Conservation (phyloP, 176 grass and related monocot species). For the Panicum miliaceum region DNA sequence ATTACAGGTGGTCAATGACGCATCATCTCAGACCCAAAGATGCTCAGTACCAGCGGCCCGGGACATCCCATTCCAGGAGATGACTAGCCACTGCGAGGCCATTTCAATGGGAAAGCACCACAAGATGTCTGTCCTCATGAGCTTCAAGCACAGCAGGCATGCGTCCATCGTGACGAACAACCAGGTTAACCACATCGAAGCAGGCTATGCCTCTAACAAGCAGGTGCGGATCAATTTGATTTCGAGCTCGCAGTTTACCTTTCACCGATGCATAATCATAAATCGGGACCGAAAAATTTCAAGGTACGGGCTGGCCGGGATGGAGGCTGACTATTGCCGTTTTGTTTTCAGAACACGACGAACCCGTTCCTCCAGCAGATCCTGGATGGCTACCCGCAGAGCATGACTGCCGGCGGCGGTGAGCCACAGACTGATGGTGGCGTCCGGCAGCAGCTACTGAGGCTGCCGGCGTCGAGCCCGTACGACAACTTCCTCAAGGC, state of each 20-base stretch:
- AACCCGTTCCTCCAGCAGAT: constrained; percentile 65
- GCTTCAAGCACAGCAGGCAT: constrained; percentile 41
- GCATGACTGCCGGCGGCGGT: background rate
- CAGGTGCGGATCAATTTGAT: background rate
- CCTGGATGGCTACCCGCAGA: constrained; percentile 35
- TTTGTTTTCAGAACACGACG: constrained; percentile 53
- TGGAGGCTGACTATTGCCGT: background rate
- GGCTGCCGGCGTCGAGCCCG: constrained; percentile 70
- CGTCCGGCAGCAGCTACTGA: constrained; percentile 36
- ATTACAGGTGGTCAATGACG: constrained; percentile 52
- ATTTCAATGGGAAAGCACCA: constrained; percentile 70
- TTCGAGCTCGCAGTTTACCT: background rate
- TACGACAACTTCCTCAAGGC: constrained; percentile 78
- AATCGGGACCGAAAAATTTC: background rate
- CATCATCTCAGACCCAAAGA: constrained; percentile 36
- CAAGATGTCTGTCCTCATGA: constrained; percentile 70
- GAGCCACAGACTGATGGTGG: background rate
- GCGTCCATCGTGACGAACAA: background rate
- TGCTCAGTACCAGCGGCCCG: constrained; percentile 41
- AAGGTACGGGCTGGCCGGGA: background rate
- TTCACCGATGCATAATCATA: background rate
- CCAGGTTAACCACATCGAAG: background rate
- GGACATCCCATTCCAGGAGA: constrained; percentile 74
- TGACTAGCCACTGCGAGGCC: constrained; percentile 77
- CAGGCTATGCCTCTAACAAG: background rate